A percentile compares a stretch with the other conserved stretches of the same genome.
These are phyloP conservation scores for Trifolium subterraneum DNA, from an alignment of 306 rosid species.

Conservation along the genomic window DNA sequence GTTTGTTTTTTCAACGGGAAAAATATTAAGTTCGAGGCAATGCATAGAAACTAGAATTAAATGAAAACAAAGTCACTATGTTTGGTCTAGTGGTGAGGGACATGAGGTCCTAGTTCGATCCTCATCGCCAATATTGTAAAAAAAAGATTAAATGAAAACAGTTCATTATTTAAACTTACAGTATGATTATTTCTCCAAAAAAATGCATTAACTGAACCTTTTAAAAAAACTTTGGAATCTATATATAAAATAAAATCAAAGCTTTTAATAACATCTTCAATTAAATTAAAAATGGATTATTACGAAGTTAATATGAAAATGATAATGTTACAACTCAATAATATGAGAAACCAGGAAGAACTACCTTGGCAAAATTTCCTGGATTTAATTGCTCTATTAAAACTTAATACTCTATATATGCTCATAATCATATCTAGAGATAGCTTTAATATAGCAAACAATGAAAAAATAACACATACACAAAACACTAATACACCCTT, in stretches of 20 bases:
- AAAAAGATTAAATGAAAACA: background rate
- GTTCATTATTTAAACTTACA: background rate
- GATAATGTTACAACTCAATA: slow-evolving; percentile 63
- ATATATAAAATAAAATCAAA: background rate
- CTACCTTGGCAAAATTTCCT: slow-evolving; percentile 65
- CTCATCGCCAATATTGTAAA: too few species aligned
- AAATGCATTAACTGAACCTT: background rate
- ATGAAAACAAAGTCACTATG: too few species aligned
- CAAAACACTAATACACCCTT: slow-evolving; percentile 63
- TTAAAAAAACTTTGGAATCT: background rate
- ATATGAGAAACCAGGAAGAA: slow-evolving; percentile 71
- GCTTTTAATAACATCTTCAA: too few species aligned
- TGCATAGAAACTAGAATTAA: background rate
- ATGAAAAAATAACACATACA: slow-evolving; percentile 64
- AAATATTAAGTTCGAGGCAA: too few species aligned
- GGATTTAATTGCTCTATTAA: slow-evolving; percentile 45
- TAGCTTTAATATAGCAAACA: slow-evolving; percentile 62
- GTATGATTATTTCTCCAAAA: background rate
- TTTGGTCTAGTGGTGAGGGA: too few species aligned
- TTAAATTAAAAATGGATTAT: slow-evolving; percentile 40
- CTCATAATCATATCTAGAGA: slow-evolving; percentile 54
- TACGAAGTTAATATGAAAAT: slow-evolving; percentile 65
- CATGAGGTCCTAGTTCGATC: too few species aligned
- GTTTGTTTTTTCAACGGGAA: too few species aligned
- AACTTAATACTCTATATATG: slow-evolving; percentile 51